Evolutionary conservation across 257 asterid species (phyloP).

Genomic region (Solanum chiquidenum): DNA sequence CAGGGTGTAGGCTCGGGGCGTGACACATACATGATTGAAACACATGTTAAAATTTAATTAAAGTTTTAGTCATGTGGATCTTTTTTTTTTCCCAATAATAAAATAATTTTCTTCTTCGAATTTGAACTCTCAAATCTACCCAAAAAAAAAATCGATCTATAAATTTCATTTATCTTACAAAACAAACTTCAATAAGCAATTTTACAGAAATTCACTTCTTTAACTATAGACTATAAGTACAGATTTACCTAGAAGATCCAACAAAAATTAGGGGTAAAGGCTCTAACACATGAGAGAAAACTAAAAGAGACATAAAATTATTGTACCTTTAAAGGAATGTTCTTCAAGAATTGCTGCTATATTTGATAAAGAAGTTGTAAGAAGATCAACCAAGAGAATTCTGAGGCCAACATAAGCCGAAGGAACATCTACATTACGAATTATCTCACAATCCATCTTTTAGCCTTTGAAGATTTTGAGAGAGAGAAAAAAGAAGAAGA

Average conservation of each 20-base stretch:
- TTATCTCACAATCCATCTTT: not conserved
- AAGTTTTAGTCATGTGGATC: too few species aligned
- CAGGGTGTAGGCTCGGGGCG: too few species aligned
- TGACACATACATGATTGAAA: too few species aligned
- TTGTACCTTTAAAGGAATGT: not conserved
- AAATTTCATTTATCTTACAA: too few species aligned
- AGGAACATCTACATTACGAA: not conserved
- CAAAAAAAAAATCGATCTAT: too few species aligned
- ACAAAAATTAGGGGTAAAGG: not conserved
- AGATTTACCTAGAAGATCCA: not conserved
- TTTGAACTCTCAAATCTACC: not conserved
- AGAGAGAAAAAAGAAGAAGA: too few species aligned
- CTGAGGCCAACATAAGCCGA: not conserved
- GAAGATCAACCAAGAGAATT: not conserved
- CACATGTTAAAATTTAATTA: too few species aligned
- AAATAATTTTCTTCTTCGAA: too few species aligned
- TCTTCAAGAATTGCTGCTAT: not conserved
- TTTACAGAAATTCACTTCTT: too few species aligned
- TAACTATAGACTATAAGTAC: not conserved
- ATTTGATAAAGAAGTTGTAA: not conserved
- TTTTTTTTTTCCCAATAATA: too few species aligned
- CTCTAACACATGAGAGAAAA: not conserved
- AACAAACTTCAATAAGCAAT: too few species aligned
- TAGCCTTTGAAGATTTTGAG: not conserved
- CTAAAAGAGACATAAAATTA: not conserved